phyloP scores from a whole-genome alignment of 116 monocot genomes.

The Dioscorea cayenensis region DNA sequence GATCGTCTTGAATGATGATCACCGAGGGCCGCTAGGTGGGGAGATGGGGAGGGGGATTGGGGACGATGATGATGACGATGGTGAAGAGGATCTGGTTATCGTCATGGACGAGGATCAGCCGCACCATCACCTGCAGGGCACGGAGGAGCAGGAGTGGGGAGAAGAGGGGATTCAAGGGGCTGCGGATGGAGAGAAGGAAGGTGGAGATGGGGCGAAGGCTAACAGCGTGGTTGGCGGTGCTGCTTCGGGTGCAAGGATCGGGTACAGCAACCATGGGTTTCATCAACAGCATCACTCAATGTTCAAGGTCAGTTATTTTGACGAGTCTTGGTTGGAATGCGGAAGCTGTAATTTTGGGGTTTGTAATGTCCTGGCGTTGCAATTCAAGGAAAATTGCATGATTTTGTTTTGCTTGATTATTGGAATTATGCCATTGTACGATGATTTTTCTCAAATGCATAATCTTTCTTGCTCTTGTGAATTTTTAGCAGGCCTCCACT shows the following conservation, averaged over 20 bases:
- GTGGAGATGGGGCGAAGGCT: constrained; percentile 40
- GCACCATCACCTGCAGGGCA: constrained; percentile 29
- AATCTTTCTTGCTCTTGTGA: neutral
- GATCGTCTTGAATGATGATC: constrained; percentile 77
- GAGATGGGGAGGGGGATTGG: constrained; percentile 16
- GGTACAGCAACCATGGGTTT: constrained; percentile 59
- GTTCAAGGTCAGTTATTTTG: constrained; percentile 78
- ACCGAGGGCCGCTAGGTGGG: constrained; percentile 14
- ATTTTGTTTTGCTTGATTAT: neutral
- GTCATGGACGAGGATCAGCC: constrained; percentile 46
- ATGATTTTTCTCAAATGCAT: neutral
- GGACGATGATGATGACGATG: constrained; percentile 53
- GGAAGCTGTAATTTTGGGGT: constrained; percentile 6
- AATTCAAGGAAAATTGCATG: neutral
- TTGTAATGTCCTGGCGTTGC: neutral
- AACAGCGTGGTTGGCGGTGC: constrained; percentile 16
- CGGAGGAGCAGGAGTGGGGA: constrained; percentile 67
- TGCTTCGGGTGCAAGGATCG: constrained; percentile 30
- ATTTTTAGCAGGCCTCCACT: neutral
- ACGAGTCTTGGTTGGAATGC: constrained; percentile 3
- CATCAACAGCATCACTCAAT: constrained; percentile 84
- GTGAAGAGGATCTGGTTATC: constrained; percentile 65
- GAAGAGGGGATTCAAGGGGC: constrained; percentile 43
- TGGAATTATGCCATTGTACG: neutral
- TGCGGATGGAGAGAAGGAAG: constrained; percentile 72